Percentiles rank a stretch among this genome's conserved stretches.
Conservation (phyloP, 2,329 filamentous ascomycete species). For the Colletotrichum sp. region DNA sequence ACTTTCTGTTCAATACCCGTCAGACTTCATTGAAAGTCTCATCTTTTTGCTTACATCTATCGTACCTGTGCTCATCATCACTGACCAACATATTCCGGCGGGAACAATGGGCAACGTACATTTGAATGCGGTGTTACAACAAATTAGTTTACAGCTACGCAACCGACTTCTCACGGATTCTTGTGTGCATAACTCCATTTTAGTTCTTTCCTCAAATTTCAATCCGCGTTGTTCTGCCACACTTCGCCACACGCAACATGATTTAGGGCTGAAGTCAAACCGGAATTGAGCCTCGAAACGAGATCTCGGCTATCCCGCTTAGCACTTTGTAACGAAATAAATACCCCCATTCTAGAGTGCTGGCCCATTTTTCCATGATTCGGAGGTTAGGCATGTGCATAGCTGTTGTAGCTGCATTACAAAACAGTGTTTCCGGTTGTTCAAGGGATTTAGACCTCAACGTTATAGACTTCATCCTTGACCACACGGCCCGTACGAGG, state of each 20-base stretch:
- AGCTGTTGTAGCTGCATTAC: not conserved
- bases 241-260: not conserved
- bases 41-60: no score
- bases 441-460: not conserved
- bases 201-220: not conserved
- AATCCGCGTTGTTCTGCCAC: not conserved
- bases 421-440: not conserved
- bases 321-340: not conserved
- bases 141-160: not conserved
- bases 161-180: not conserved
- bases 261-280: not conserved
- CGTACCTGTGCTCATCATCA: no score
- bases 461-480: not conserved
- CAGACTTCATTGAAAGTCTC: not conserved
- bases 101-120: no score
- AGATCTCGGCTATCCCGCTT: not conserved
- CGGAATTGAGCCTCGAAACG: not conserved
- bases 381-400: not conserved
- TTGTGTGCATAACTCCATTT: not conserved
- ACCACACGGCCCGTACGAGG: not conserved
- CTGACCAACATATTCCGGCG: no score
- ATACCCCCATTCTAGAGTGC: not conserved
- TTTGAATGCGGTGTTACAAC: not conserved
- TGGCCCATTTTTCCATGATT: not conserved
- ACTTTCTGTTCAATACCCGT: not conserved